phyloP scores from a whole-genome alignment of 225 moss, liverwort and hornwort species.

The Anthoceros angustus region DNA sequence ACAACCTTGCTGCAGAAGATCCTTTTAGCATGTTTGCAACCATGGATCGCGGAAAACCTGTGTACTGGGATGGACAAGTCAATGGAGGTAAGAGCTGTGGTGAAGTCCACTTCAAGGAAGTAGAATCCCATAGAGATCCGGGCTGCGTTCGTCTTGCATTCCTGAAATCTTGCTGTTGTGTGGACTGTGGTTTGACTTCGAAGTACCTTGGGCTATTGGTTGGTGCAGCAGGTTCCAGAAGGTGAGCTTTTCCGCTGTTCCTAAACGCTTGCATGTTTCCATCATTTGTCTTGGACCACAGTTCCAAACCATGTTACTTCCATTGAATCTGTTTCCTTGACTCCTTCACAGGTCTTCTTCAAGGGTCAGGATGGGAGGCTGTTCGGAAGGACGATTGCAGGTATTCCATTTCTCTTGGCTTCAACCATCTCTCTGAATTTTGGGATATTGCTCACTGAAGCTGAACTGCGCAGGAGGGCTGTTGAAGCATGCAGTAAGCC shows the following conservation, averaged over 20 bases:
- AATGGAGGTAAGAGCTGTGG: conserved; percentile 35
- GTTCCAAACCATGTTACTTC: too few relatives aligned
- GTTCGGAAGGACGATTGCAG: conserved; percentile 72
- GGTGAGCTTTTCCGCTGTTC: conserved; percentile 16
- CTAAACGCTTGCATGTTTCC: not conserved
- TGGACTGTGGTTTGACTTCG: not conserved
- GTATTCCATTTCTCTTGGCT: conserved; percentile 15
- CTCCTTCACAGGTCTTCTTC: conserved; percentile 53
- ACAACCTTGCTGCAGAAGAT: conserved; percentile 39
- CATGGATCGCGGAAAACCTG: conserved; percentile 23
- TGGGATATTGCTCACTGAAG: not conserved
- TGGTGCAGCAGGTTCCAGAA: conserved; percentile 48
- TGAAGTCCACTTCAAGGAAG: not conserved
- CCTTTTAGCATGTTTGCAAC: conserved; percentile 45
- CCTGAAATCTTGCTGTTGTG: conserved; percentile 7
- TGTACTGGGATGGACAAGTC: conserved; percentile 73
- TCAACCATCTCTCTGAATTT: not conserved
- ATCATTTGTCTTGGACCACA: not conserved
- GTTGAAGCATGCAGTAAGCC: conserved; percentile 34
- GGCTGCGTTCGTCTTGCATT: not conserved
- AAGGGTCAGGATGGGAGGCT: conserved; percentile 36
- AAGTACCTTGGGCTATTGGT: conserved; percentile 35
- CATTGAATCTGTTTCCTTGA: not conserved
- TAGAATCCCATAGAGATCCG: not conserved
- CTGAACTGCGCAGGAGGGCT: conserved; percentile 35